Percentiles rank a stretch among this genome's conserved stretches.
Conservation (phyloP, 2,329 filamentous ascomycete species). For the Colletotrichum sp. region DNA sequence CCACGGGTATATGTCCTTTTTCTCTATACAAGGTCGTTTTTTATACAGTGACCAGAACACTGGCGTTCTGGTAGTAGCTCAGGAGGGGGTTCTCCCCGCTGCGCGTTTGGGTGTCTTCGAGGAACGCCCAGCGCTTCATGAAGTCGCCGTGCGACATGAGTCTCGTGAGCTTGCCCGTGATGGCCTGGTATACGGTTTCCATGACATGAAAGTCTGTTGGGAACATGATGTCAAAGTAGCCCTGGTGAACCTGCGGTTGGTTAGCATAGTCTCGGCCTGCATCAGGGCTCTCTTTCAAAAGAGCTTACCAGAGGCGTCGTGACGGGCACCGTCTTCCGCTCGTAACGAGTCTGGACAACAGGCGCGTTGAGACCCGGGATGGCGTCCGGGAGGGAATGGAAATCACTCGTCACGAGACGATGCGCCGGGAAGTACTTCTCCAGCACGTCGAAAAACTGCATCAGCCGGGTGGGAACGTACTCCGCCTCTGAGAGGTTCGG, state of each 20-base stretch:
- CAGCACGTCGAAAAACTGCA: constrained; percentile 96
- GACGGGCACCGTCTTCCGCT: constrained; percentile 86
- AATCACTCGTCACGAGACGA: constrained; percentile 87
- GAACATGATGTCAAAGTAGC: constrained; percentile 98
- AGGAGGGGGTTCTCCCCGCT: constrained; percentile 94
- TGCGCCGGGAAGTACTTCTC: constrained; percentile 89
- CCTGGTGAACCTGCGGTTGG: constrained; percentile 80
- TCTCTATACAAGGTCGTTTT: constrained; percentile 41
- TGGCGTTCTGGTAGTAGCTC: constrained; percentile 94
- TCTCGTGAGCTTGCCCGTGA: constrained; percentile 89
- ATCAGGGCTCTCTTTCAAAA: neutral
- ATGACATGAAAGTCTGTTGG: constrained; percentile 92
- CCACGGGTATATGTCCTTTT: constrained; percentile 9
- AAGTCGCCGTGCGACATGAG: constrained; percentile 91
- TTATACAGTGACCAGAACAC: constrained; percentile 86
- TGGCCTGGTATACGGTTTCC: constrained; percentile 88
- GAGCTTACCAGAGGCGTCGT: constrained; percentile 81
- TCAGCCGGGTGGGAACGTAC: constrained; percentile 91
- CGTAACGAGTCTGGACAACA: constrained; percentile 93
- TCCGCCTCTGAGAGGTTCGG: constrained; percentile 82
- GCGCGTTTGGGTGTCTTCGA: constrained; percentile 86
- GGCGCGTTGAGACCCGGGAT: constrained; percentile 87
- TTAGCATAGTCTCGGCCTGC: neutral
- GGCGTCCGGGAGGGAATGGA: constrained; percentile 83
- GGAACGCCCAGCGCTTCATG: constrained; percentile 84